These are phyloP conservation scores for Talaromyces pinophilus DNA, from an alignment of 2,329 filamentous ascomycete species.

Conservation along the genomic window DNA sequence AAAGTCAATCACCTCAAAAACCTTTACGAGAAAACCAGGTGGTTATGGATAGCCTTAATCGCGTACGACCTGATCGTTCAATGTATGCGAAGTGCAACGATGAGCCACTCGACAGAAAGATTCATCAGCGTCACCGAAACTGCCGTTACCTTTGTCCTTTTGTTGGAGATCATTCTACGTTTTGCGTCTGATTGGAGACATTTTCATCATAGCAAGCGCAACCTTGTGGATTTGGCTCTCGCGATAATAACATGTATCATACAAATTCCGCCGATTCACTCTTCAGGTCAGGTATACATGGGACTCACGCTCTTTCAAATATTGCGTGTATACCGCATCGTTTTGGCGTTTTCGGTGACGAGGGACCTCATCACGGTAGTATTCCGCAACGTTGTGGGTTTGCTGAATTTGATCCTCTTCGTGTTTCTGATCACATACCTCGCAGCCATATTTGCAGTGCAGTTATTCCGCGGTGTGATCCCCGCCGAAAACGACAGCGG, in stretches of 20 bases:
- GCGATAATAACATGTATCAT: slow-evolving; percentile 83
- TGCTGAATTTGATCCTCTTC: slow-evolving; percentile 91
- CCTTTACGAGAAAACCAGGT: slow-evolving; percentile 71
- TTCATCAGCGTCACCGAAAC: slow-evolving; percentile 75
- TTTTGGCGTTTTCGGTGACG: slow-evolving; percentile 84
- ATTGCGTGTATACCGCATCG: slow-evolving; percentile 84
- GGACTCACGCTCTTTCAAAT: slow-evolving; percentile 96
- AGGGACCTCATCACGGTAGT: slow-evolving; percentile 82
- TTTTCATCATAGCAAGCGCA: slow-evolving; percentile 73
- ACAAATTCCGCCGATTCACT: slow-evolving; percentile 75
- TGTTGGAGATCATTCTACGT: slow-evolving; percentile 79
- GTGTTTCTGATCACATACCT: slow-evolving; percentile 95
- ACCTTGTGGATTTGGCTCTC: slow-evolving; percentile 77
- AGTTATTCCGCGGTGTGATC: slow-evolving; percentile 88
- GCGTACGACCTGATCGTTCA: slow-evolving; percentile 77
- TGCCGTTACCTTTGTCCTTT: slow-evolving; percentile 73
- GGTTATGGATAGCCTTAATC: slow-evolving; percentile 80
- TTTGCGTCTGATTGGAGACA: slow-evolving; percentile 76
- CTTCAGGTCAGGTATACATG: slow-evolving; percentile 71
- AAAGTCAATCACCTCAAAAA: slow-evolving; percentile 60
- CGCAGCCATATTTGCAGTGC: slow-evolving; percentile 86
- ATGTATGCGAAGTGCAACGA: slow-evolving; percentile 72
- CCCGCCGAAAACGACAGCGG: slow-evolving; percentile 63
- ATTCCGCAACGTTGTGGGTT: slow-evolving; percentile 86
- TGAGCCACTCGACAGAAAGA: slow-evolving; percentile 60